A percentile compares a stretch with the other conserved stretches of the same genome.
Evolutionary conservation across 2,329 filamentous ascomycete genomes (phyloP).

Genomic region (Xylaria sp.): DNA sequence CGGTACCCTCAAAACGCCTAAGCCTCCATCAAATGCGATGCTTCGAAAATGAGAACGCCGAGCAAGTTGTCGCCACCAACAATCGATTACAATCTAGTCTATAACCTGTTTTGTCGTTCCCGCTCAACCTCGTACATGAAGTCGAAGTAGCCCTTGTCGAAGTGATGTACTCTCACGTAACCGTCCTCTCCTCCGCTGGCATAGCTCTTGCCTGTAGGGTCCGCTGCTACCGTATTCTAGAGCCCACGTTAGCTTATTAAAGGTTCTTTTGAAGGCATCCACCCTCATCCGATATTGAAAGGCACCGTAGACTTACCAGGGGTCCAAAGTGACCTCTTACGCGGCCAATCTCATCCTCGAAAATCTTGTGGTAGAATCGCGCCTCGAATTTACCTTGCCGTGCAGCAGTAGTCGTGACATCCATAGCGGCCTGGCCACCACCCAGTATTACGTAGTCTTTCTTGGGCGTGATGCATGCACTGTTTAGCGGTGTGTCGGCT

Average conservation of each 20-base stretch:
- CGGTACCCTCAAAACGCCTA: conserved; percentile 44
- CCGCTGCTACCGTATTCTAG: conserved; percentile 90
- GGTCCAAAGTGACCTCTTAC: conserved; percentile 97
- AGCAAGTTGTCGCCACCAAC: conserved; percentile 37
- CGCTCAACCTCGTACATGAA: conserved; percentile 99
- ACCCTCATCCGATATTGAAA: neutral
- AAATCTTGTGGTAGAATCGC: conserved; percentile 99
- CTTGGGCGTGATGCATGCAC: conserved; percentile 90
- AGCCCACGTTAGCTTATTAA: conserved; percentile 23
- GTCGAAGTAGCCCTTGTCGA: conserved; percentile 98
- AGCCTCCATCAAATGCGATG: conserved; percentile 48
- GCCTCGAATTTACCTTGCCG: conserved; percentile 99
- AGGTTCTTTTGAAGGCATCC: neutral
- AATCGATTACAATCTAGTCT: conserved; percentile 39
- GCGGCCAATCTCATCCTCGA: conserved; percentile 97
- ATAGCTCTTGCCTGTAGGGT: conserved; percentile 92
- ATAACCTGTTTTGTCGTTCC: conserved; percentile 66
- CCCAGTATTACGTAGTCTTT: conserved; percentile 98
- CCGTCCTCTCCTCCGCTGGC: conserved; percentile 97
- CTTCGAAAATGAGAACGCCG: conserved; percentile 44
- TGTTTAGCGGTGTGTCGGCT: conserved; percentile 96
- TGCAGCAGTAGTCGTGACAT: conserved; percentile 93
- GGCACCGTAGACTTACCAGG: conserved; percentile 59
- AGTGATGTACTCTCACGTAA: conserved; percentile 97
- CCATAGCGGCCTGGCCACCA: conserved; percentile 98